These are phyloP conservation scores for Dioszegia crocea DNA, from an alignment of 768 basidiomycete genomes.

Conservation along the genomic window DNA sequence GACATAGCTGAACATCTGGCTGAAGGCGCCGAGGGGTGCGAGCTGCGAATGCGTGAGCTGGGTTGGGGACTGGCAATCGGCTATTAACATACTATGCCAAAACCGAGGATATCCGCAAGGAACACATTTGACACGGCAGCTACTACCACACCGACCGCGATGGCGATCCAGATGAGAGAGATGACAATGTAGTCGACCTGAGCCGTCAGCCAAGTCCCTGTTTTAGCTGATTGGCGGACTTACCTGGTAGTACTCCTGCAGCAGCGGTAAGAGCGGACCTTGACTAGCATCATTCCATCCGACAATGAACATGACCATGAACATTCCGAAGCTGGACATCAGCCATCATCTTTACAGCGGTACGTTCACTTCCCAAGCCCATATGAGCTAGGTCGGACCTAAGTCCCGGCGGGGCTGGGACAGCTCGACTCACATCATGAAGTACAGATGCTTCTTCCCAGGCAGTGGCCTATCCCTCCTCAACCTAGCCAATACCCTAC, in stretches of 20 bases:
- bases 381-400: no score
- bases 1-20: conserved; percentile 5
- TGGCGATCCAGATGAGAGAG: conserved; percentile 61
- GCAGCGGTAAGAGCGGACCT: conserved; percentile 69
- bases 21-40: background rate
- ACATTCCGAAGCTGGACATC: conserved; percentile 25
- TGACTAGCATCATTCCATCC: conserved; percentile 77
- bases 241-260: conserved; percentile 60
- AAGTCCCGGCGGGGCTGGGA: no score
- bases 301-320: conserved; percentile 34
- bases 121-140: conserved; percentile 56
- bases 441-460: background rate
- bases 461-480: conserved; percentile 17
- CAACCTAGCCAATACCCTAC: background rate
- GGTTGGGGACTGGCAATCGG: no score
- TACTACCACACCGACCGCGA: conserved; percentile 53
- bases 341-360: no score
- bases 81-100: conserved; percentile 33
- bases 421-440: conserved; percentile 35
- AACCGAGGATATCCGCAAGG: conserved; percentile 50
- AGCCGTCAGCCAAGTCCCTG: background rate
- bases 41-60: background rate
- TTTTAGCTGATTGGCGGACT: conserved; percentile 4
- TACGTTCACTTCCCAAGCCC: no score
- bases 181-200: conserved; percentile 45